These are phyloP conservation scores for Ceratobasidium sp. DNA, from an alignment of 1,284 basidiomycete species.

Conservation along the genomic window DNA sequence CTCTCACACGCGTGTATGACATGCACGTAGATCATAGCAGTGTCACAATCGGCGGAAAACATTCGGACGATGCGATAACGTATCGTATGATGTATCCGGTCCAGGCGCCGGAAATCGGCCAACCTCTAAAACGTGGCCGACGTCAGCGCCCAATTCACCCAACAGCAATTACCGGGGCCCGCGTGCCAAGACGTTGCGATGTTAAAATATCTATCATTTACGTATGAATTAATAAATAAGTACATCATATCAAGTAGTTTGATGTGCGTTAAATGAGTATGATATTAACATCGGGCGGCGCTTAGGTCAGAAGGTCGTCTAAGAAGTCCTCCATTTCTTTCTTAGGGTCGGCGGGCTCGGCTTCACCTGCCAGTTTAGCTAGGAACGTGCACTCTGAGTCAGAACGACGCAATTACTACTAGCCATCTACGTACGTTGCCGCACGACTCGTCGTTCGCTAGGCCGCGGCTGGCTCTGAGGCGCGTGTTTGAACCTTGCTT, in stretches of 20 bases:
- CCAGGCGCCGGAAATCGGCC: too few relatives aligned
- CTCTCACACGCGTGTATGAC: constrained; percentile 13
- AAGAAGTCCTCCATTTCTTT: constrained; percentile 79
- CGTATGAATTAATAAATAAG: too few relatives aligned
- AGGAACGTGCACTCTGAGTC: not conserved
- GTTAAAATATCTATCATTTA: too few relatives aligned
- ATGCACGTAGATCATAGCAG: constrained; percentile 19
- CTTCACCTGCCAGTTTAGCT: constrained; percentile 33
- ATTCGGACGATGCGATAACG: too few relatives aligned
- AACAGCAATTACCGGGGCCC: too few relatives aligned
- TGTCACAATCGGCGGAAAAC: not conserved
- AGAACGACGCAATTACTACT: not conserved
- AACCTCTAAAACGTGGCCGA: too few relatives aligned
- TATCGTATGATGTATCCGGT: too few relatives aligned
- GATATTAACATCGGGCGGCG: not conserved
- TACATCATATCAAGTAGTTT: too few relatives aligned
- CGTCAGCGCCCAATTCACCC: too few relatives aligned
- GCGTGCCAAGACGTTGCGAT: too few relatives aligned
- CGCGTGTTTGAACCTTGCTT: constrained; percentile 73
- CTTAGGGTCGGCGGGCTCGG: constrained; percentile 63
- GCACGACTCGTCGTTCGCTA: constrained; percentile 33
- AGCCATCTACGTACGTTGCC: constrained; percentile 14
- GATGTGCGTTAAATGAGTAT: too few relatives aligned
- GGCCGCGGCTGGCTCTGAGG: constrained; percentile 48
- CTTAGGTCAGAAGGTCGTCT: constrained; percentile 71